Base-by-base conservation (phyloP, 164 flowering plant species). In the Vitis cinerea region DNA sequence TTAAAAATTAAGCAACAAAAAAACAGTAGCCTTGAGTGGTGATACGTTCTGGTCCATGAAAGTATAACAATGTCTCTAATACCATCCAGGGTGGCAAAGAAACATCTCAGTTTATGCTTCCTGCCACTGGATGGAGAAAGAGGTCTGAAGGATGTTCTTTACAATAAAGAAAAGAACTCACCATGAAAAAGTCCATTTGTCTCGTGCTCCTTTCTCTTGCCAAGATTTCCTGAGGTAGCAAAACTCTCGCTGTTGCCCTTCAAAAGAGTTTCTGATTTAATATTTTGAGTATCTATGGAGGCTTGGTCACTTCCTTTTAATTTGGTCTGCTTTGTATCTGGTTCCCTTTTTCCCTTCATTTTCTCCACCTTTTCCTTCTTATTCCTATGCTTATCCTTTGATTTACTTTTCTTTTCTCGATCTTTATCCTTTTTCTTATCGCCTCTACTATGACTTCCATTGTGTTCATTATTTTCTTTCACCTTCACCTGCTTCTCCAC, bases 141-240 rank as follows among this genome's bases (percentile, higher is more conserved):
- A 37, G 44, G 44, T 37, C 27, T 23, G 27, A 23, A 23, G 27
- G 27, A 23, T 23, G 27, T 23, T 37, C 44, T 57, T 17, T 60
- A 51, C 59, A 37, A 2, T n/a, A 53, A 13, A 47, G 17, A 63
- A 47, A 68, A 75, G 57, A 60, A 75, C 78, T 75, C 61, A 75
- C 78, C 78, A 50, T 52, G 71, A 19, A 67, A 50, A 50, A 37
- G 17, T 44, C 78, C 78, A 67, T 75, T 75, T 37, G 8, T 66
- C 71, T 67, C 78, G 31, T 10, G 50, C 44, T 66, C 74, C 59
- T 70, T 75, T 0, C 78, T 67, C 27, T 71, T 71, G 60, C 68
- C 55, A 10, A 63, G 62, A 62, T 27, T 75, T 66, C 64, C 71
- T 55, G 56, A 71, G 50, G 2, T 27, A 50, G 57, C 19, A 65